Conservation (phyloP, 805 yeast species). For the Kuraishia ogatae region DNA sequence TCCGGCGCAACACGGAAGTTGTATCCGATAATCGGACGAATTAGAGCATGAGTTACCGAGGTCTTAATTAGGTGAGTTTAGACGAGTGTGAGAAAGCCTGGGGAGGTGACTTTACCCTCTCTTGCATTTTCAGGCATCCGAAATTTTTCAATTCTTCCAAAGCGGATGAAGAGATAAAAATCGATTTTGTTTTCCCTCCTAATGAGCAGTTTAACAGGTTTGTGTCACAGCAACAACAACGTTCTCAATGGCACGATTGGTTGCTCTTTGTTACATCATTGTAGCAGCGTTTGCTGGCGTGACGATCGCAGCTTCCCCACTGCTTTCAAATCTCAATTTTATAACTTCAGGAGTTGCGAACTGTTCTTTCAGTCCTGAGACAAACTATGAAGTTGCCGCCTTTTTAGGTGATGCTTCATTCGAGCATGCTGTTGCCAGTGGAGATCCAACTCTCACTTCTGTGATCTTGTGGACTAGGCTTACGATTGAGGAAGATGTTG, state of each 20-base stretch:
- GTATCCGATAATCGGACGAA: not conserved
- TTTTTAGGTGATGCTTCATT: constrained; percentile 3
- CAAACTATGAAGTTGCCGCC: not conserved
- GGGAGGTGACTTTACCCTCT: too few species aligned
- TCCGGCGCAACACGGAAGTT: not conserved
- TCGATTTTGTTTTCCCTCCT: too few species aligned
- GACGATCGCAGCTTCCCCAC: not conserved
- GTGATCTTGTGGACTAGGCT: constrained; percentile 17
- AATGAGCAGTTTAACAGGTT: too few species aligned
- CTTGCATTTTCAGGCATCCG: too few species aligned
- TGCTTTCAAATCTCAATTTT: not conserved
- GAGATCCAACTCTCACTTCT: constrained; percentile 13
- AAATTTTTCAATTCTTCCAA: too few species aligned
- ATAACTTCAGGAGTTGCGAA: not conserved
- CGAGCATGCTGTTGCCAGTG: constrained; percentile 16
- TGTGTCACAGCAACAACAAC: not conserved
- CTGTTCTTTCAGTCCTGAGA: not conserved
- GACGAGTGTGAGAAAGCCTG: too few species aligned
- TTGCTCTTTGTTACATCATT: not conserved
- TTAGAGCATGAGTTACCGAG: not conserved
- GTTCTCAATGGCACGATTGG: not conserved
- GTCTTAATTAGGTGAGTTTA: too few species aligned
- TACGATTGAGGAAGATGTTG: constrained; percentile 6
- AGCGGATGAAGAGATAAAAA: too few species aligned
- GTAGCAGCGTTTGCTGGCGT: not conserved